Evolutionary conservation across 2,329 filamentous ascomycete species (phyloP).

Genomic region (Ceratocystis cacaofunesta): DNA sequence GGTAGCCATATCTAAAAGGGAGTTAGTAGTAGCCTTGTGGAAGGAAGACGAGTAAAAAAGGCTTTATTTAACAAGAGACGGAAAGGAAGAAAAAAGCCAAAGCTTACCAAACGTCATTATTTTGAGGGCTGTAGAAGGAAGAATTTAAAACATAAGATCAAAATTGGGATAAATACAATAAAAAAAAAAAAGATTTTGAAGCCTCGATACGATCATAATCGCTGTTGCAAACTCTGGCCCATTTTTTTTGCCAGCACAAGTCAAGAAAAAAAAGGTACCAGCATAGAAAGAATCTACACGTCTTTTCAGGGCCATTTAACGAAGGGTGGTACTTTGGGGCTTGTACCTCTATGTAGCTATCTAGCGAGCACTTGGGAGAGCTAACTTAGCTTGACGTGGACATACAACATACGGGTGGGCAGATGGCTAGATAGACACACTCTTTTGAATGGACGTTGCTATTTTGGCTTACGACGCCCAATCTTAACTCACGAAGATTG

Average conservation of each 20-base stretch:
- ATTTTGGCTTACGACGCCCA: background rate
- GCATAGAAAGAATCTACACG: background rate
- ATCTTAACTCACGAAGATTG: background rate
- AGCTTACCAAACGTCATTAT: slow-evolving; percentile 1
- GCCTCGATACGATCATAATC: background rate
- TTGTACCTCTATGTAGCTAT: too few species aligned
- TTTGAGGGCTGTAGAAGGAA: background rate
- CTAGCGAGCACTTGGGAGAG: too few species aligned
- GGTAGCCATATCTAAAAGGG: background rate
- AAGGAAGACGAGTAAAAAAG: background rate
- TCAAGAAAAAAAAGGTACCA: background rate
- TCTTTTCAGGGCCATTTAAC: background rate
- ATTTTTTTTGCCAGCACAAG: background rate
- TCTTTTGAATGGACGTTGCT: background rate
- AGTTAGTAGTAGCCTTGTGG: background rate
- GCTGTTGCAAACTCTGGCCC: slow-evolving; percentile 1
- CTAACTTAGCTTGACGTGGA: too few species aligned
- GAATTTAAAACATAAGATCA: background rate
- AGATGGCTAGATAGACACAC: too few species aligned
- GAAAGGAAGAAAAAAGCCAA: background rate
- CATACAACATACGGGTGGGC: too few species aligned
- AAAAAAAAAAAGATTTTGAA: background rate
- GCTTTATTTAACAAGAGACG: background rate
- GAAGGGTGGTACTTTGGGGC: too few species aligned
- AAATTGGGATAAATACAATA: background rate